A percentile compares a stretch with the other conserved stretches of the same genome.
phyloP scores from a whole-genome alignment of 257 asterid genomes.

The Petrea volubilis region DNA sequence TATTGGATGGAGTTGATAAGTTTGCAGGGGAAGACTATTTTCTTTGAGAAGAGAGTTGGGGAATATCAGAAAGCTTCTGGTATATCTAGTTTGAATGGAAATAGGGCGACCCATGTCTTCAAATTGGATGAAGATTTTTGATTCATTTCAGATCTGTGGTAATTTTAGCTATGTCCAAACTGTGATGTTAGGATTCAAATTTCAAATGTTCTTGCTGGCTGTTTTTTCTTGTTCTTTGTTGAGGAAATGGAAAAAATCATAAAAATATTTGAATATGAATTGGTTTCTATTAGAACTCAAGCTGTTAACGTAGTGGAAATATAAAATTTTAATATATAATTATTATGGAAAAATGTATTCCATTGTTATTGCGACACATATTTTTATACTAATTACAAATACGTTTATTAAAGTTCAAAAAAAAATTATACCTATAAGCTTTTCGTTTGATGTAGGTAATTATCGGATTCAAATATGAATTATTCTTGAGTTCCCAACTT shows the following conservation, averaged over 20 bases:
- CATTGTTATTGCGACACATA: too few relatives aligned
- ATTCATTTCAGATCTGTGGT: slow-evolving; percentile 3
- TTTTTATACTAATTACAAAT: too few relatives aligned
- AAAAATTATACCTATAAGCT: too few relatives aligned
- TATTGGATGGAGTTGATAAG: slow-evolving; percentile 99
- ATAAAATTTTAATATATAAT: too few relatives aligned
- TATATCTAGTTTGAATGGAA: slow-evolving; percentile 65
- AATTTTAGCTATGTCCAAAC: not conserved
- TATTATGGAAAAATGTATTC: too few relatives aligned
- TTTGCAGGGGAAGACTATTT: slow-evolving; percentile 91
- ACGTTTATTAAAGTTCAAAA: too few relatives aligned
- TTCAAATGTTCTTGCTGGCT: not conserved
- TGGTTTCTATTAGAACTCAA: too few relatives aligned
- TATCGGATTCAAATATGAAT: too few relatives aligned
- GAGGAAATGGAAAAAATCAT: not conserved
- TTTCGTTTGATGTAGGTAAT: too few relatives aligned
- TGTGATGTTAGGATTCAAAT: not conserved
- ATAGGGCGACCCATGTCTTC: slow-evolving; percentile 56
- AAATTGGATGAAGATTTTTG: slow-evolving; percentile 84
- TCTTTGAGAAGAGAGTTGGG: slow-evolving; percentile 96
- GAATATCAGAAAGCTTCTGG: slow-evolving; percentile 92
- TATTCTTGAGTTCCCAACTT: too few relatives aligned
- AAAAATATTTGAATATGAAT: not conserved
- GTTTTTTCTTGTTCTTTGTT: not conserved
- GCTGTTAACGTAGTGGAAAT: too few relatives aligned